Conservation (phyloP, 2,329 filamentous ascomycete species). For the Stachybotrys chartarum region DNA sequence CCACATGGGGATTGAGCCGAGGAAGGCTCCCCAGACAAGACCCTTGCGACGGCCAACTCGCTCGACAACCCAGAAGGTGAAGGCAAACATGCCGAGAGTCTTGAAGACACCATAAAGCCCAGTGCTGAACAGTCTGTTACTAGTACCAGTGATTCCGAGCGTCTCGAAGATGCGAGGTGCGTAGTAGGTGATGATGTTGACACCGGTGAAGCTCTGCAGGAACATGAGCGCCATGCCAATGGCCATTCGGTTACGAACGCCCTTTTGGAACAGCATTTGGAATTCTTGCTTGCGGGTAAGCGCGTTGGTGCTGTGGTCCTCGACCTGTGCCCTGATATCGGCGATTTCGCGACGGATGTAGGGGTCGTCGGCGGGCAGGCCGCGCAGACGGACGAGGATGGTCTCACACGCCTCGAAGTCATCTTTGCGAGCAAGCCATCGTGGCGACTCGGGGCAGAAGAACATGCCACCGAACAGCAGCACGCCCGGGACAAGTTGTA, state of each 20-base stretch:
- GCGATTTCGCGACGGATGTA: constrained; percentile 40
- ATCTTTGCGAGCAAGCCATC: constrained; percentile 52
- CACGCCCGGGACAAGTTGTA: constrained; percentile 49
- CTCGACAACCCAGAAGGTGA: constrained; percentile 38
- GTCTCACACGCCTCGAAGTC: constrained; percentile 40
- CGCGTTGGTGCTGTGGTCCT: constrained; percentile 30
- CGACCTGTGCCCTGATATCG: constrained; percentile 52
- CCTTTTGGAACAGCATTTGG: constrained; percentile 26
- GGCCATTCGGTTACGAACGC: constrained; percentile 25
- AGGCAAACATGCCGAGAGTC: constrained; percentile 27
- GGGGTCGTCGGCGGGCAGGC: constrained; percentile 24
- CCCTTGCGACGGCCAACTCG: constrained; percentile 39
- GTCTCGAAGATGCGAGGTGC: constrained; percentile 27
- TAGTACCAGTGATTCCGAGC: constrained; percentile 25
- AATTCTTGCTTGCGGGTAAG: constrained; percentile 18
- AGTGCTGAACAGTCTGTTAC: constrained; percentile 26
- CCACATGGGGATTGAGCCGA: constrained; percentile 30
- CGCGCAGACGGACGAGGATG: constrained; percentile 25
- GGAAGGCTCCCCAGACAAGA: constrained; percentile 30
- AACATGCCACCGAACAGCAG: constrained; percentile 47
- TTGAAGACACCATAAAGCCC: constrained; percentile 33
- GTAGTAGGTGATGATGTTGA: constrained; percentile 57
- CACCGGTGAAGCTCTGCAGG: constrained; percentile 29
- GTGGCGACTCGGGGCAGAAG: constrained; percentile 52
- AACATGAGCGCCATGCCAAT: constrained; percentile 46